These are phyloP conservation scores for Infundibulicybe gibba DNA, from an alignment of 768 basidiomycete genomes.

Conservation along the genomic window DNA sequence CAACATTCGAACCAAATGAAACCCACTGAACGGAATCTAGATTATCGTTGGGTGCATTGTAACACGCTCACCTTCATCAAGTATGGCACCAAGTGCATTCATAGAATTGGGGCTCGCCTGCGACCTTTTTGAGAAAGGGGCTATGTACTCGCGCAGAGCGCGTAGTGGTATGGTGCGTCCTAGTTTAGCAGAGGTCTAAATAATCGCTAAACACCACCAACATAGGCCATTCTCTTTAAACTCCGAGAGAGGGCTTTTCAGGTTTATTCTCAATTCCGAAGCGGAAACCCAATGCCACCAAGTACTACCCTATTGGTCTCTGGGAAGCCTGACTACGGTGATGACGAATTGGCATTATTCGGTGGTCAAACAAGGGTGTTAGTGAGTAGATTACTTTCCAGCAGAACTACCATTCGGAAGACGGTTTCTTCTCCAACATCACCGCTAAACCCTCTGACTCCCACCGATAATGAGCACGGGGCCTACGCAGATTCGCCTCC, in stretches of 20 bases:
- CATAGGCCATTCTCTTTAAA: slow-evolving; percentile 46
- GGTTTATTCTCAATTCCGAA: slow-evolving; percentile 46
- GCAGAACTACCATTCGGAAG: slow-evolving; percentile 22
- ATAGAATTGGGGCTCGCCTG: slow-evolving; percentile 66
- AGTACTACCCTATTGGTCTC: slow-evolving; percentile 31
- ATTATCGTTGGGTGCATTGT: slow-evolving; percentile 80
- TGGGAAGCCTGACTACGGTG: slow-evolving; percentile 41
- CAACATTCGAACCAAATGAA: background rate
- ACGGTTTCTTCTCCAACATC: slow-evolving; percentile 13
- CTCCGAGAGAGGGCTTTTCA: slow-evolving; percentile 50
- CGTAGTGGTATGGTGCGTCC: slow-evolving; percentile 50
- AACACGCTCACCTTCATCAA: slow-evolving; percentile 66
- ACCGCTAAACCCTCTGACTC: slow-evolving; percentile 16
- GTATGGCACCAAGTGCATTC: slow-evolving; percentile 65
- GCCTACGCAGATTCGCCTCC: slow-evolving; percentile 23
- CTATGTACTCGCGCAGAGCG: slow-evolving; percentile 51
- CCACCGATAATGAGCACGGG: slow-evolving; percentile 11
- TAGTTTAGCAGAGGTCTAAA: background rate
- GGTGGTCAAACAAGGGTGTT: slow-evolving; percentile 67
- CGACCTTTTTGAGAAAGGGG: slow-evolving; percentile 61
- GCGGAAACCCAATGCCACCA: slow-evolving; percentile 30
- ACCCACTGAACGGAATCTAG: slow-evolving; percentile 24
- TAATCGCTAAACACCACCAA: too few species aligned
- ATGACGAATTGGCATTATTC: slow-evolving; percentile 66
- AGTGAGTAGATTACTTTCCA: slow-evolving; percentile 50